Percentiles rank a stretch among this genome's conserved stretches.
Evolutionary conservation across 2,329 filamentous ascomycete species (phyloP).

Genomic region (Fusarium sp.): DNA sequence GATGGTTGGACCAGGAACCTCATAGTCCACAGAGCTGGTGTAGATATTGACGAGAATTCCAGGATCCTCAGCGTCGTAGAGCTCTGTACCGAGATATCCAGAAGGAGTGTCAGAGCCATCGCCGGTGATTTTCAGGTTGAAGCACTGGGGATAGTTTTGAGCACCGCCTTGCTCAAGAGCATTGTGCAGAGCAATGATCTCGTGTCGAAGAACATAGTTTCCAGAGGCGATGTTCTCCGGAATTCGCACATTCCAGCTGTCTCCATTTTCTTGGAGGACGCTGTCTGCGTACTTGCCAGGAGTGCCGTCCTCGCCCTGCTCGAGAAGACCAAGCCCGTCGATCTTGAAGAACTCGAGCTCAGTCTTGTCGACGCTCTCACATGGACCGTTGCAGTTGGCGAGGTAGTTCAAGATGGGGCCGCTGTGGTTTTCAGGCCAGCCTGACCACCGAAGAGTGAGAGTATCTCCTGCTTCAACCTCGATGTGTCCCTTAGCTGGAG

Average conservation of each 20-base stretch:
- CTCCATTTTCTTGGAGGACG: constrained; percentile 63
- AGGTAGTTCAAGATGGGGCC: constrained; percentile 63
- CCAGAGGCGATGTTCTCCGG: constrained; percentile 61
- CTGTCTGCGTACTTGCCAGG: constrained; percentile 58
- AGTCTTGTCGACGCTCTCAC: constrained; percentile 57
- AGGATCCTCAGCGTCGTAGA: constrained; percentile 54
- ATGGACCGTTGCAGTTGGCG: constrained; percentile 58
- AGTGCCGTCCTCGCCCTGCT: constrained; percentile 53
- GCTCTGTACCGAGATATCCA: constrained; percentile 53
- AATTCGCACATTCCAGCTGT: constrained; percentile 64
- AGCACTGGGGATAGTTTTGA: constrained; percentile 67
- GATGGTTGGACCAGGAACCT: constrained; percentile 51
- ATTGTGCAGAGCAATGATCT: constrained; percentile 67
- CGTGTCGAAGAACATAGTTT: constrained; percentile 68
- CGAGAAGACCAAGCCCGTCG: constrained; percentile 56
- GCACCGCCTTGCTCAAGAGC: constrained; percentile 58
- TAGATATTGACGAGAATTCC: constrained; percentile 55
- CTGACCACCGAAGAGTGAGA: constrained; percentile 62
- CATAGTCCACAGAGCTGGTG: constrained; percentile 45
- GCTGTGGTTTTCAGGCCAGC: constrained; percentile 63
- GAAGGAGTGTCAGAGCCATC: constrained; percentile 52
- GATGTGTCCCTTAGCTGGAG: constrained; percentile 56
- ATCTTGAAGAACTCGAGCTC: constrained; percentile 62
- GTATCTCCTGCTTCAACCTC: constrained; percentile 59
- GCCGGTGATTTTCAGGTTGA: constrained; percentile 62